Conservation (phyloP, 176 grass and related monocot genomes). For the Zea luxurians region DNA sequence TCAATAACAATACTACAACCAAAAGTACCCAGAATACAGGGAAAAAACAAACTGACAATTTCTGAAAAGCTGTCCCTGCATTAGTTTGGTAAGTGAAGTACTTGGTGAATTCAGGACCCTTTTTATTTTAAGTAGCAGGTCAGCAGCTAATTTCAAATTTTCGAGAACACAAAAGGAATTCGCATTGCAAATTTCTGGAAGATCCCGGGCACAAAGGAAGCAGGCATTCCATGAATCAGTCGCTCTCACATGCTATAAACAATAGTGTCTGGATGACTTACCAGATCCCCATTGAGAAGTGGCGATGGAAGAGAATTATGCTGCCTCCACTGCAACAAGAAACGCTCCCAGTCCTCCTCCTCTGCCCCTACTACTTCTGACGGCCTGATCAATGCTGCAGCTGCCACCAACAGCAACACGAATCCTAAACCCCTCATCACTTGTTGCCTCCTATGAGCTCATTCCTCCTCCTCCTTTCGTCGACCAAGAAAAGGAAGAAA, state of each 20-base stretch:
- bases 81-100: slow-evolving; percentile 18
- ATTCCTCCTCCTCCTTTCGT: slow-evolving; percentile 6
- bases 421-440: slow-evolving; percentile 32
- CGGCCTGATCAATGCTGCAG: background rate
- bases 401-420: slow-evolving; percentile 23
- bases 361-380: slow-evolving; percentile 5
- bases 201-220: background rate
- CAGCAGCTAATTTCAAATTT: background rate
- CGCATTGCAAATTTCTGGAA: background rate
- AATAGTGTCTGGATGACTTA: slow-evolving; percentile 8
- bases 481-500: background rate
- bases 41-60: background rate
- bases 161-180: background rate
- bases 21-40: background rate
- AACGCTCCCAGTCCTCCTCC: slow-evolving; percentile 7
- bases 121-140: background rate
- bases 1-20: background rate
- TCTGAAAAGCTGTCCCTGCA: background rate
- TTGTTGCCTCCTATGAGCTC: slow-evolving; percentile 14
- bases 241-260: background rate
- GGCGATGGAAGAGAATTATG: slow-evolving; percentile 3
- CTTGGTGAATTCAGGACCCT: too few relatives aligned
- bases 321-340: slow-evolving; percentile 21
- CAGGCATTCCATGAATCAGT: background rate
- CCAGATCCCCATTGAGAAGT: slow-evolving; percentile 43